Percentiles rank a stretch among this genome's conserved stretches.
phyloP scores from a whole-genome alignment of 305 asterid genomes.

The Ajuga reptans region DNA sequence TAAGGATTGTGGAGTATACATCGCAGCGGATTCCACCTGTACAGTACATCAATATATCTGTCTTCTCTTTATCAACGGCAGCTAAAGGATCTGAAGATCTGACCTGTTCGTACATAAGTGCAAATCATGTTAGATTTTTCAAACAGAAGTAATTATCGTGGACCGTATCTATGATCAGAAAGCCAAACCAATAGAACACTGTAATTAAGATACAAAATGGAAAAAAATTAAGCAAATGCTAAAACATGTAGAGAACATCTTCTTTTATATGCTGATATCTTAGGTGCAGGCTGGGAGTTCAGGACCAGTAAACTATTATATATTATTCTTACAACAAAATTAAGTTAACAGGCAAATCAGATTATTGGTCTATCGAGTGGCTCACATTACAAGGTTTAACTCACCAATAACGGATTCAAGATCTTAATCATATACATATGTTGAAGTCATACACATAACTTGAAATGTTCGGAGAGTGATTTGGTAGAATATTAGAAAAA shows the following conservation, averaged over 20 bases:
- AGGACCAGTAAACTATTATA: no score
- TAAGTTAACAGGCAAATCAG: neutral
- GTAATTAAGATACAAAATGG: neutral
- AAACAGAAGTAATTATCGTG: neutral
- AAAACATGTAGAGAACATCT: neutral
- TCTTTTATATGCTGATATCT: neutral
- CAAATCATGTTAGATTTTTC: slow-evolving; percentile 5
- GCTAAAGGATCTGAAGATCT: slow-evolving; percentile 73
- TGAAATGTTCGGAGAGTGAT: slow-evolving; percentile 10
- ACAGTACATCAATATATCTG: slow-evolving; percentile 88
- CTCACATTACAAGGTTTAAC: neutral
- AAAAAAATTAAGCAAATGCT: neutral
- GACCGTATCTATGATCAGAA: neutral
- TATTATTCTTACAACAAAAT: neutral
- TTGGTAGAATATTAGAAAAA: neutral
- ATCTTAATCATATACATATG: neutral
- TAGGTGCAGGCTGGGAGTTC: neutral
- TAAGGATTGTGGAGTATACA: slow-evolving; percentile 78
- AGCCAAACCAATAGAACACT: neutral
- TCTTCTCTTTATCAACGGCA: slow-evolving; percentile 61
- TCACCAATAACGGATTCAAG: neutral
- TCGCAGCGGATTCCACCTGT: slow-evolving; percentile 97
- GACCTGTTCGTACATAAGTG: slow-evolving; percentile 32
- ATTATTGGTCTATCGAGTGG: neutral
- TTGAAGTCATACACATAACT: neutral